Evolutionary conservation across 768 basidiomycete genomes (phyloP).

Genomic region (Trichaptum fuscoviolaceum): DNA sequence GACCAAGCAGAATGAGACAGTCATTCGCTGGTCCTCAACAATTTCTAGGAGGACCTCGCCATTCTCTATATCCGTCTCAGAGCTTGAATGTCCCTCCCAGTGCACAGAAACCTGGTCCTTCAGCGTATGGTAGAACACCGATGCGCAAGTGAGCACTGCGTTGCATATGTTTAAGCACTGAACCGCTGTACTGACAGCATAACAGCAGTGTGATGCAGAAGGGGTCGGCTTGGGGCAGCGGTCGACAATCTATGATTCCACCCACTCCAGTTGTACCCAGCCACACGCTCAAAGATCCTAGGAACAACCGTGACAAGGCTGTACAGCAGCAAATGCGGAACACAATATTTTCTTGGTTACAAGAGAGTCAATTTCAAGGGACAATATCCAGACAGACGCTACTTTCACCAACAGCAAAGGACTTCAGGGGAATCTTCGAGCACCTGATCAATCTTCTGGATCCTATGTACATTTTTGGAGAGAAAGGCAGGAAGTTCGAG

Average conservation of each 20-base stretch:
- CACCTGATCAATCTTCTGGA: conserved; percentile 71
- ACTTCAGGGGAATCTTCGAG: conserved; percentile 81
- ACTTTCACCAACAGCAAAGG: conserved; percentile 75
- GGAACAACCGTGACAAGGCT: conserved; percentile 70
- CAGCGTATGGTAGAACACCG: conserved; percentile 64
- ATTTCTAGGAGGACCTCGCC: conserved; percentile 53
- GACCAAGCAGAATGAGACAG: conserved; percentile 42
- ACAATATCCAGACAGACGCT: conserved; percentile 59
- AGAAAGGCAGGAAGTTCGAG: conserved; percentile 51
- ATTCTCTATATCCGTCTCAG: conserved; percentile 66
- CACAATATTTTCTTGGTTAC: conserved; percentile 70
- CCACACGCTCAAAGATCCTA: conserved; percentile 63
- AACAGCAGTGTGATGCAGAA: conserved; percentile 57
- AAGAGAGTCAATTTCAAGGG: conserved; percentile 53
- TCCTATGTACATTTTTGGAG: conserved; percentile 54
- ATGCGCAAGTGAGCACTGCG: conserved; percentile 50
- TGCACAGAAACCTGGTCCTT: conserved; percentile 46
- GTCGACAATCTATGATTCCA: conserved; percentile 41
- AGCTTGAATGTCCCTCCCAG: conserved; percentile 66
- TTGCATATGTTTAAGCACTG: conserved; percentile 10
- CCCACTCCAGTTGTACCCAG: conserved; percentile 34
- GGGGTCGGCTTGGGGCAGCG: conserved; percentile 63
- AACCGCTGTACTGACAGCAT: conserved; percentile 4
- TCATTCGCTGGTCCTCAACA: conserved; percentile 74
- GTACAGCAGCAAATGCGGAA: conserved; percentile 75